A percentile compares a stretch with the other conserved stretches of the same genome.
Conservation (phyloP, 768 basidiomycete genomes). For the Amanita rimosa region DNA sequence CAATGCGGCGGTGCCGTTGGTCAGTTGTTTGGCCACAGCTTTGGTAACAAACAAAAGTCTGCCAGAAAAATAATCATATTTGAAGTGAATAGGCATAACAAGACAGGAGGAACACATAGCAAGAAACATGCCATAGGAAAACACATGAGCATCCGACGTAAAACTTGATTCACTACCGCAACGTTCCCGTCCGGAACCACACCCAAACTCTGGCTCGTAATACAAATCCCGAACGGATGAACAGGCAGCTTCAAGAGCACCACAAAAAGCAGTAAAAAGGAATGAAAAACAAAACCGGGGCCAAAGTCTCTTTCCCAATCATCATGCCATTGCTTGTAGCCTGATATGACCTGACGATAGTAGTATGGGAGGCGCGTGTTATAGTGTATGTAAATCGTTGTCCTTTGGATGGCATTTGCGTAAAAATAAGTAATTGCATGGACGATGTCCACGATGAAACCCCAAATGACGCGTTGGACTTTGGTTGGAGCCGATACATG, state of each 20-base stretch:
- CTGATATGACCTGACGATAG: neutral
- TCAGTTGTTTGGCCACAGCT: neutral
- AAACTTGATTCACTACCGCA: too few species aligned
- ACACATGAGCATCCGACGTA: too few species aligned
- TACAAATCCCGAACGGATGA: neutral
- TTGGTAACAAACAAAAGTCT: neutral
- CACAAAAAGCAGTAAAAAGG: neutral
- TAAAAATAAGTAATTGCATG: neutral
- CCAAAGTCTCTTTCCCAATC: conserved; percentile 3
- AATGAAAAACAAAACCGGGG: neutral
- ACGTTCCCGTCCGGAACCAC: neutral
- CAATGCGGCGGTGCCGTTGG: neutral
- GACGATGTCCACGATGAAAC: neutral
- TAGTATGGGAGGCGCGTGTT: neutral
- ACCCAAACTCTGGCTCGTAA: neutral
- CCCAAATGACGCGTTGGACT: neutral
- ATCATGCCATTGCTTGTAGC: conserved; percentile 1
- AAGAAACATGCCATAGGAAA: neutral
- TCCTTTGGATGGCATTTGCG: neutral
- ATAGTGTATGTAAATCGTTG: neutral
- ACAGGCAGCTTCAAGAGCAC: neutral
- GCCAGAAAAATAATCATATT: too few species aligned
- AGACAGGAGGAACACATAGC: neutral
- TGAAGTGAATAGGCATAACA: neutral
- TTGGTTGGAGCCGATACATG: neutral